Conservation (phyloP, 1,139 yeast species). For the Protomyces inouyei region DNA sequence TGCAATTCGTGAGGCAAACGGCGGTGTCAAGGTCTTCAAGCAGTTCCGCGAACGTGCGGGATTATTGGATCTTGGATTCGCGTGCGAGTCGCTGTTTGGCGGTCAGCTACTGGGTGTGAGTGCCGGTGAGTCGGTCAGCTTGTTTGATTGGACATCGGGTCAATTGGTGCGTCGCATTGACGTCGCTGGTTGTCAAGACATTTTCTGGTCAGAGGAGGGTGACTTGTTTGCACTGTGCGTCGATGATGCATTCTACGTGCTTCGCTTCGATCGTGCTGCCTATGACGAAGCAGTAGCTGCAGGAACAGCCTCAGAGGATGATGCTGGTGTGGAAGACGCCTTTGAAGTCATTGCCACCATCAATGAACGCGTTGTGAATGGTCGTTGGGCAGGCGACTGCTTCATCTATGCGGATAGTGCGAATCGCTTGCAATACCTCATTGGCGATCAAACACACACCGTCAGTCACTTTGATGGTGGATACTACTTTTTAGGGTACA, state of each 20-base stretch:
- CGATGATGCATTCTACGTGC: conserved; percentile 72
- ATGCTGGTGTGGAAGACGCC: conserved; percentile 81
- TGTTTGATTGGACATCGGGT: conserved; percentile 93
- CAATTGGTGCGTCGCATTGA: conserved; percentile 74
- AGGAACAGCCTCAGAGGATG: conserved; percentile 56
- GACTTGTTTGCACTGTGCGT: conserved; percentile 77
- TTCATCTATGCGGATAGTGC: conserved; percentile 82
- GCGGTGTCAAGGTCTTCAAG: conserved; percentile 65
- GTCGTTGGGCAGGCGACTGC: conserved; percentile 96
- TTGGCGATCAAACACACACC: conserved; percentile 88
- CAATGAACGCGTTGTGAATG: conserved; percentile 75
- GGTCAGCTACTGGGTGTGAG: conserved; percentile 83
- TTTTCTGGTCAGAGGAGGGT: conserved; percentile 91
- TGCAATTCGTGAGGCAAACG: conserved; percentile 71
- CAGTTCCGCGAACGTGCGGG: conserved; percentile 73
- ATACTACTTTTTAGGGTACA: conserved; percentile 80
- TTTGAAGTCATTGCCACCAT: conserved; percentile 82
- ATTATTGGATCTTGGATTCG: conserved; percentile 55
- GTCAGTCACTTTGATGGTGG: conserved; percentile 89
- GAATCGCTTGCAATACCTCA: conserved; percentile 86
- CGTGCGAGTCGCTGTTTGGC: conserved; percentile 75
- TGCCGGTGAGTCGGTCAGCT: conserved; percentile 63
- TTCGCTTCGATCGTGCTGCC: conserved; percentile 63
- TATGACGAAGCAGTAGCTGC: conserved; percentile 60
- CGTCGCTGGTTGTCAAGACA: conserved; percentile 60